phyloP scores from a whole-genome alignment of 441 rosid species.

The Gossypium lobatum region DNA sequence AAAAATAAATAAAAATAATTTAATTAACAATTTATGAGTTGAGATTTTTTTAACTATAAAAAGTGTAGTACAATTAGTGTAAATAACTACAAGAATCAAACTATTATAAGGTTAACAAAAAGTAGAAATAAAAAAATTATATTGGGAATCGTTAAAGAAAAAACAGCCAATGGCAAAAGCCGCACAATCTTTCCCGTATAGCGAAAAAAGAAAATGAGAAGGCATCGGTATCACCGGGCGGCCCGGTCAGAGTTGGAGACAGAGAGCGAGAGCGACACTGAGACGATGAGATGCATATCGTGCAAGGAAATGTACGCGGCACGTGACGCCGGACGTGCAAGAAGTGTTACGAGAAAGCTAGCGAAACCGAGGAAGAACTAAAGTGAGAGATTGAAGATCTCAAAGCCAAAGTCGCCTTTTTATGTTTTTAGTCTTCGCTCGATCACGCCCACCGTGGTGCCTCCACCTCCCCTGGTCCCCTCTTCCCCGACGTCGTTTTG shows the following conservation, averaged over 20 bases:
- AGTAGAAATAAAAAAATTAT: background rate
- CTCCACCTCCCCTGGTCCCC: constrained; percentile 19
- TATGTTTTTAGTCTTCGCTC: constrained; percentile 46
- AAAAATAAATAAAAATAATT: too few relatives aligned
- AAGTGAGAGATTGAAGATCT: constrained; percentile 80
- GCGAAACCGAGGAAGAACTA: constrained; percentile 87
- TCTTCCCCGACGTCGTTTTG: constrained; percentile 65
- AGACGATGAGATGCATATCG: constrained; percentile 61
- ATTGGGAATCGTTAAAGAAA: background rate
- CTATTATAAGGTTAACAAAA: background rate
- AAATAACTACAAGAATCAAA: too few relatives aligned
- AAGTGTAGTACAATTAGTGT: too few relatives aligned
- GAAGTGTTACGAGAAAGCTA: constrained; percentile 82
- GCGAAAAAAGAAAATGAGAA: background rate
- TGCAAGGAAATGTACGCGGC: constrained; percentile 54
- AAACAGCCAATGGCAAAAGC: background rate
- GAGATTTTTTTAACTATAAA: too few relatives aligned
- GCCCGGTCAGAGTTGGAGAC: background rate
- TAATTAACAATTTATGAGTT: too few relatives aligned
- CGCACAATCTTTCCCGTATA: background rate
- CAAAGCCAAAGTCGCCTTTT: constrained; percentile 60
- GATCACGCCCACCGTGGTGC: constrained; percentile 26
- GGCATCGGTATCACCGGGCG: background rate
- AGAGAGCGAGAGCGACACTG: constrained; percentile 33
- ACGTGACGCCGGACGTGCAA: constrained; percentile 76